Base-by-base conservation (phyloP, 2,329 filamentous ascomycete genomes). In the Aspergillus vadensis region DNA sequence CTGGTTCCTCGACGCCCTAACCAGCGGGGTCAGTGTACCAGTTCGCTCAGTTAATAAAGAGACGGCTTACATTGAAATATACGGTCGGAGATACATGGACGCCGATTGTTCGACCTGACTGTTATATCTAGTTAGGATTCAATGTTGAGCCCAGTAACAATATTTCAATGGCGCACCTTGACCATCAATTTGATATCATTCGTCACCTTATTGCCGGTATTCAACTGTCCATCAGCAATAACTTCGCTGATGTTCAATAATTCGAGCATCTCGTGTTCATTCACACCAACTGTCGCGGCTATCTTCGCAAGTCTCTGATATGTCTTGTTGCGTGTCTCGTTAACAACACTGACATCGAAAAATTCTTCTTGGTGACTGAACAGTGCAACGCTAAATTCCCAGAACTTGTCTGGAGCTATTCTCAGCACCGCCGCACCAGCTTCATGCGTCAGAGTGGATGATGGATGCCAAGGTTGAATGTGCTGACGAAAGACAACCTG, bases 401-500 rank as follows among this genome's bases (percentile, higher is more conserved):
- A 96, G 83, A 96, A 98, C 66, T 86, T 87, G 17, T 83, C 81
- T 0, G 91, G 89, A 2, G 86, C 81, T 6, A 91, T 76, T 55
- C 84, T 85, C 67, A 94, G 83, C 1, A 97, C 91, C 2, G 92
- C 94, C 32, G 92, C 85, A 3, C 82, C 93, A 32, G 92, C 90
- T 83, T 98, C 94, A 58, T 81, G 77, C 8, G 72, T 73, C 10
- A 92, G 83, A 6, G 90, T 92, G 43, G 87, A 92, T 19, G 90
- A 92, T 1, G 94, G 94, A 79, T 98, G 93, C 94, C 94, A 97
- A 14, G 92, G 92, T 80, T 97, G 92, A 70, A 97, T 86, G 75
- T 97, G 92, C 75, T 94, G 93, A 53, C 93, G 89, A 82, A 97
- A 91, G 71, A 98, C 85, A 68, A 96, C 82, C 69, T 90, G 84